Percentiles rank a stretch among this genome's conserved stretches.
Evolutionary conservation across 129 eudicot genomes (phyloP).

Genomic region (Saposhnikovia divaricata): DNA sequence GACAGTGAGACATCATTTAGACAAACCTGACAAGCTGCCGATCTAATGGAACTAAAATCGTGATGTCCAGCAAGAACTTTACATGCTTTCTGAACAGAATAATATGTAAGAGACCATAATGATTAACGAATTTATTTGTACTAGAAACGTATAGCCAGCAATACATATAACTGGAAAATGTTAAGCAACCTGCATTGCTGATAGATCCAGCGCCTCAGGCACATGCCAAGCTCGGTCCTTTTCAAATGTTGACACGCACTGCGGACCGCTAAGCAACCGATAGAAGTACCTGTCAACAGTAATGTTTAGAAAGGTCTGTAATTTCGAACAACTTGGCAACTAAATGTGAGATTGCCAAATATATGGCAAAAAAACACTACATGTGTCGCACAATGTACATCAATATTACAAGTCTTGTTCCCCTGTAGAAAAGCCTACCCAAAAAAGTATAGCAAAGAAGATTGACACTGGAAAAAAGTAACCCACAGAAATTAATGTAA

Average conservation of each 20-base stretch:
- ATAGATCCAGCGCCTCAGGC: slow-evolving; percentile 63
- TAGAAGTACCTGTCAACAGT: slow-evolving; percentile 64
- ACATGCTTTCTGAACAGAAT: too few relatives aligned
- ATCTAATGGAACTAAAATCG: slow-evolving; percentile 95
- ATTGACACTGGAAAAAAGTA: neutral
- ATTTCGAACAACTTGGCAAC: neutral
- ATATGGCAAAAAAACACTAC: neutral
- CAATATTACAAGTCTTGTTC: neutral
- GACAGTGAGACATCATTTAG: neutral
- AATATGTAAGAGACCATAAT: too few relatives aligned
- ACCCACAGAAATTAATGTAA: neutral
- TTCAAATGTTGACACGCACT: slow-evolving; percentile 65
- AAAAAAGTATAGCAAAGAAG: neutral
- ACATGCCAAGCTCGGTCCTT: slow-evolving; percentile 98
- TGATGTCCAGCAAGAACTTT: slow-evolving; percentile 78
- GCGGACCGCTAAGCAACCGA: slow-evolving; percentile 68
- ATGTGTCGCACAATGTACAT: neutral
- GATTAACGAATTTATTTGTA: too few relatives aligned
- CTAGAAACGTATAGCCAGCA: too few relatives aligned
- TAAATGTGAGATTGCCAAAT: neutral
- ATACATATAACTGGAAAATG: too few relatives aligned
- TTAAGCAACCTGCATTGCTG: slow-evolving; percentile 92
- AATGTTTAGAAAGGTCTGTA: neutral
- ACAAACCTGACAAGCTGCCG: slow-evolving; percentile 80
- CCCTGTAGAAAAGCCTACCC: neutral